These are phyloP conservation scores for Cladosporium velox DNA, from an alignment of 2,329 filamentous ascomycete species.

Conservation along the genomic window DNA sequence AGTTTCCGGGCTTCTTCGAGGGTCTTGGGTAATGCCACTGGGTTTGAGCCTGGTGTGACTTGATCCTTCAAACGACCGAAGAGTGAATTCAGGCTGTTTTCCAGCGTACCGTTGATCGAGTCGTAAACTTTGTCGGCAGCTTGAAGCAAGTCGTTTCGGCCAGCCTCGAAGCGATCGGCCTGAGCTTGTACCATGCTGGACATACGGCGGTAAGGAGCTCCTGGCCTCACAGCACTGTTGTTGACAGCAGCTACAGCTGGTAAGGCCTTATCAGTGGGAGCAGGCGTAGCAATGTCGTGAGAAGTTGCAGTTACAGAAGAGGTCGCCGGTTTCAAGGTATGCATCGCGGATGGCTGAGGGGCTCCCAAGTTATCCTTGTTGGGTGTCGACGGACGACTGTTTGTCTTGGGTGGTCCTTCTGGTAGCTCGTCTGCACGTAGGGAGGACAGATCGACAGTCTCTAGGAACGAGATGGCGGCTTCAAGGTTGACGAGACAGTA, in stretches of 20 bases:
- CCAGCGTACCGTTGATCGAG: constrained; percentile 84
- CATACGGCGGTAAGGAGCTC: constrained; percentile 70
- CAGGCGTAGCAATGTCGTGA: constrained; percentile 26
- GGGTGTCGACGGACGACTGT: constrained; percentile 51
- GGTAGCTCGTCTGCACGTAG: constrained; percentile 75
- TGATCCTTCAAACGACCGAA: constrained; percentile 83
- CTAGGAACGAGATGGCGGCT: constrained; percentile 88
- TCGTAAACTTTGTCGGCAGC: constrained; percentile 92
- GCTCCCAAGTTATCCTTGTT: constrained; percentile 42
- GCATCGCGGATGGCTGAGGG: constrained; percentile 32
- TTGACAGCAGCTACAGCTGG: constrained; percentile 27
- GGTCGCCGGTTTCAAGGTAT: constrained; percentile 39
- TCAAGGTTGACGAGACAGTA: constrained; percentile 97
- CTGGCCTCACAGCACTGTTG: constrained; percentile 39
- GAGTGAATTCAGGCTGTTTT: constrained; percentile 90
- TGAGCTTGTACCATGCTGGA: constrained; percentile 86
- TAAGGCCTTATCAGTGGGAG: constrained; percentile 32
- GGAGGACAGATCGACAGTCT: constrained; percentile 91
- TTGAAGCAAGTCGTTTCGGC: constrained; percentile 66
- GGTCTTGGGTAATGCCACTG: constrained; percentile 72
- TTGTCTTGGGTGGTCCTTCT: constrained; percentile 63
- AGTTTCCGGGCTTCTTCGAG: constrained; percentile 90
- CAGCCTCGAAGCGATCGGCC: constrained; percentile 78
- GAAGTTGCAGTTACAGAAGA: constrained; percentile 33
- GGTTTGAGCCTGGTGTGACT: constrained; percentile 44